Conservation (phyloP, 306 rosid species). For the Vigna trinervia region DNA sequence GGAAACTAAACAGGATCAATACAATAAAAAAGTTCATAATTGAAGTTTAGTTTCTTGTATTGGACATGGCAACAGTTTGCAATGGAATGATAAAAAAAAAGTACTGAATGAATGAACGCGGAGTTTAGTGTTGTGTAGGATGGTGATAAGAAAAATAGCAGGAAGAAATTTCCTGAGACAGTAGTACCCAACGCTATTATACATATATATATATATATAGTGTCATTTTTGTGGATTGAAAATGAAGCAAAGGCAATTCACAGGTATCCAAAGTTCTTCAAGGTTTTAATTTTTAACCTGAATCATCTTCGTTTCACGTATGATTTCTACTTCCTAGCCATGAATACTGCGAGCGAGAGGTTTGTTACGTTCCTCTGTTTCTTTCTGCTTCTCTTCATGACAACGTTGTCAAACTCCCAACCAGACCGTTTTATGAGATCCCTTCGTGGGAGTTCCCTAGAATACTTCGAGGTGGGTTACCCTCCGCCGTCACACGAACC, state of each 20-base stretch:
- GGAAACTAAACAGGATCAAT: not conserved
- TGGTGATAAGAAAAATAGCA: slow-evolving; percentile 10
- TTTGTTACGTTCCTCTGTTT: slow-evolving; percentile 13
- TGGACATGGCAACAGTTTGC: not conserved
- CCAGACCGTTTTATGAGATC: slow-evolving; percentile 51
- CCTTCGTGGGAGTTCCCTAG: not conserved
- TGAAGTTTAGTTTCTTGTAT: not conserved
- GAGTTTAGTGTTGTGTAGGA: not conserved
- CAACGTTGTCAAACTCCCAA: slow-evolving; percentile 46
- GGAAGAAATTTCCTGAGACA: slow-evolving; percentile 9
- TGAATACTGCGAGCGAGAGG: not conserved
- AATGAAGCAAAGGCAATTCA: slow-evolving; percentile 10
- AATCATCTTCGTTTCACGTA: not conserved
- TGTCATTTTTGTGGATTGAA: not conserved
- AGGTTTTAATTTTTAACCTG: not conserved
- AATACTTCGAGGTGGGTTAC: slow-evolving; percentile 66
- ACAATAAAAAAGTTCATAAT: not conserved
- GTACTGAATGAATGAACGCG: not conserved
- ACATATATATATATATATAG: not conserved
- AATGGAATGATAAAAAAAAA: not conserved
- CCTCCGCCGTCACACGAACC: slow-evolving; percentile 57
- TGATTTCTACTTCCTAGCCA: not conserved
- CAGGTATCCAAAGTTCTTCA: not conserved
- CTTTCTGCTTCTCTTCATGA: slow-evolving; percentile 14
- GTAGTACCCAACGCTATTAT: not conserved